Percentiles rank a stretch among this genome's conserved stretches.
Conservation (phyloP, 345 rosid species). For the Anastatica hierochuntica region DNA sequence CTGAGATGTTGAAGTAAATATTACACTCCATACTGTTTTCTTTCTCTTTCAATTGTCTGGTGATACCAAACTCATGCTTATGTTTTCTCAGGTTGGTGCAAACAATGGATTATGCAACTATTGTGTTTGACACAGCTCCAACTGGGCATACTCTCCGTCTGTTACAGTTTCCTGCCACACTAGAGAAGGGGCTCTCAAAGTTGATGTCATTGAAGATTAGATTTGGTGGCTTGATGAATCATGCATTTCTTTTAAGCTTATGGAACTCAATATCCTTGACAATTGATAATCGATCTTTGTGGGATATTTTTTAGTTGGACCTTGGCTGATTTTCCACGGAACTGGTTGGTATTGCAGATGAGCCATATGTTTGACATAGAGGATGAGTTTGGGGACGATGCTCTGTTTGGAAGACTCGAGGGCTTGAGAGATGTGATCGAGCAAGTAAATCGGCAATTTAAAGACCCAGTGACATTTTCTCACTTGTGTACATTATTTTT, state of each 20-base stretch:
- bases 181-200: constrained; percentile 90
- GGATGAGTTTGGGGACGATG: constrained; percentile 95
- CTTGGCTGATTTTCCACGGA: not conserved
- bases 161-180: constrained; percentile 85
- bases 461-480: constrained; percentile 61
- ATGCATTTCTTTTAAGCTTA: constrained; percentile 41
- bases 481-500: not conserved
- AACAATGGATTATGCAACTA: constrained; percentile 92
- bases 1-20: constrained; percentile 88
- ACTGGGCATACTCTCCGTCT: constrained; percentile 96
- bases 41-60: too few relatives aligned
- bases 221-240: constrained; percentile 87
- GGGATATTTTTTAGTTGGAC: too few relatives aligned
- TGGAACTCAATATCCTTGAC: not conserved
- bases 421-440: constrained; percentile 96
- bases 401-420: constrained; percentile 93
- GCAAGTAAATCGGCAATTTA: constrained; percentile 91
- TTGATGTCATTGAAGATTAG: constrained; percentile 81
- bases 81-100: constrained; percentile 62
- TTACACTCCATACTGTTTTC: not conserved
- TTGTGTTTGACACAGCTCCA: constrained; percentile 97
- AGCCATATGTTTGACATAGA: constrained; percentile 74
- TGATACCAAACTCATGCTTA: constrained; percentile 1
- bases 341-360: constrained; percentile 46
- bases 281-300: too few relatives aligned